Conservation (phyloP, 164 flowering plant genomes). For the Macadamia integrifolia region DNA sequence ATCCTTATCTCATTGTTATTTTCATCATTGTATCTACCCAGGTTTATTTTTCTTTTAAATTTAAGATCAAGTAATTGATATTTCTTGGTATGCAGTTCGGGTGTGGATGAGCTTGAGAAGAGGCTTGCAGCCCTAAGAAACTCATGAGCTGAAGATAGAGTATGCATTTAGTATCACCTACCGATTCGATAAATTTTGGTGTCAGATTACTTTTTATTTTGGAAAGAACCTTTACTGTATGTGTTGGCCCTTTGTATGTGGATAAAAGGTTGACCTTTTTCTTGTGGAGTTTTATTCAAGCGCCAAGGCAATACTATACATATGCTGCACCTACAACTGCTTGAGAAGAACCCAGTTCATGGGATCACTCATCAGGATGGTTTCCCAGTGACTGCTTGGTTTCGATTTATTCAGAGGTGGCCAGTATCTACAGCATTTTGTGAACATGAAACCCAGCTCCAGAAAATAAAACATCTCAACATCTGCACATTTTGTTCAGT, state of each 20-base stretch:
- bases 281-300: background rate
- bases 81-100: conserved; percentile 47
- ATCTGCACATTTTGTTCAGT: background rate
- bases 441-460: background rate
- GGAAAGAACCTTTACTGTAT: background rate
- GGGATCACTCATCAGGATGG: background rate
- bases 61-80: background rate
- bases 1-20: too few relatives aligned
- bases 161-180: background rate
- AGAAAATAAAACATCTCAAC: background rate
- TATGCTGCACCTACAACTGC: background rate
- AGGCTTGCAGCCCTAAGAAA: conserved; percentile 87
- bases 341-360: background rate
- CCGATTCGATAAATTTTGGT: background rate
- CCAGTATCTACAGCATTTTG: background rate
- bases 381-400: background rate
- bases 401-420: background rate
- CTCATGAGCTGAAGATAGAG: conserved; percentile 24
- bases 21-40: too few relatives aligned
- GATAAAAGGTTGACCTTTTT: background rate
- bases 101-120: conserved; percentile 76
- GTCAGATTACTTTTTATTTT: background rate
- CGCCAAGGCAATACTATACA: background rate
- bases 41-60: too few relatives aligned
- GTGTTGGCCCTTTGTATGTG: background rate